phyloP scores from a whole-genome alignment of 495 filamentous ascomycete species.

The Penicillium psychrofluorescens region DNA sequence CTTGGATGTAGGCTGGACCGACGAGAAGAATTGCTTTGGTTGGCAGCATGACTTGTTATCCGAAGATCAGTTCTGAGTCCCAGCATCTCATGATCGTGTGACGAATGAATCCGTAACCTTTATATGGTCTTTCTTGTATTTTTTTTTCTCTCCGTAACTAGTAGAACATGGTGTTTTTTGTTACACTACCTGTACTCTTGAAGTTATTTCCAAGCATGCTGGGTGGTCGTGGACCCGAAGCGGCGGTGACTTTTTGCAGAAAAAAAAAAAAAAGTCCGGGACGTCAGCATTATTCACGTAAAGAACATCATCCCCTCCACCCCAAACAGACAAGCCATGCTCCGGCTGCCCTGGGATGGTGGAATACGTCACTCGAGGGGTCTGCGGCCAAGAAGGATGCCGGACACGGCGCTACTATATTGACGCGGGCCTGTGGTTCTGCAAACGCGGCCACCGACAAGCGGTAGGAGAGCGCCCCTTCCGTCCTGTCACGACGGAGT shows the following conservation, averaged over 20 bases:
- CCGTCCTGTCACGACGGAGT: neutral
- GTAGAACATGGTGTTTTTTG: no score
- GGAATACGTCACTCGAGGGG: slow-evolving; percentile 50
- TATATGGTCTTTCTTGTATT: neutral
- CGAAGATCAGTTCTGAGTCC: slow-evolving; percentile 32
- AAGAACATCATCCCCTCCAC: slow-evolving; percentile 3
- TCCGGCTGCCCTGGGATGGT: slow-evolving; percentile 27
- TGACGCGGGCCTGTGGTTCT: slow-evolving; percentile 61
- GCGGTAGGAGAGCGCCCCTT: slow-evolving; percentile 28
- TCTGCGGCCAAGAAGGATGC: slow-evolving; percentile 59
- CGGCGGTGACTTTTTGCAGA: slow-evolving; percentile 10
- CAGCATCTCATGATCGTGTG: slow-evolving; percentile 40
- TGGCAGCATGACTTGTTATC: slow-evolving; percentile 32
- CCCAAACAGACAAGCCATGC: slow-evolving; percentile 25
- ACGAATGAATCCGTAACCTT: slow-evolving; percentile 31
- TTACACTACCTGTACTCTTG: no score
- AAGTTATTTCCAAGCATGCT: neutral
- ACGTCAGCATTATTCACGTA: neutral
- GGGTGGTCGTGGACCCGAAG: neutral
- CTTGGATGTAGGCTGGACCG: slow-evolving; percentile 34
- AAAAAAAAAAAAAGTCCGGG: slow-evolving; percentile 12
- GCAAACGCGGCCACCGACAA: slow-evolving; percentile 59
- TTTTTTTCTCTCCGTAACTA: neutral
- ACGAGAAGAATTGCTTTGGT: slow-evolving; percentile 32
- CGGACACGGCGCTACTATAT: slow-evolving; percentile 52